A percentile compares a stretch with the other conserved stretches of the same genome.
Evolutionary conservation across 2,329 filamentous ascomycete genomes (phyloP).

Genomic region (Ustulina deusta): DNA sequence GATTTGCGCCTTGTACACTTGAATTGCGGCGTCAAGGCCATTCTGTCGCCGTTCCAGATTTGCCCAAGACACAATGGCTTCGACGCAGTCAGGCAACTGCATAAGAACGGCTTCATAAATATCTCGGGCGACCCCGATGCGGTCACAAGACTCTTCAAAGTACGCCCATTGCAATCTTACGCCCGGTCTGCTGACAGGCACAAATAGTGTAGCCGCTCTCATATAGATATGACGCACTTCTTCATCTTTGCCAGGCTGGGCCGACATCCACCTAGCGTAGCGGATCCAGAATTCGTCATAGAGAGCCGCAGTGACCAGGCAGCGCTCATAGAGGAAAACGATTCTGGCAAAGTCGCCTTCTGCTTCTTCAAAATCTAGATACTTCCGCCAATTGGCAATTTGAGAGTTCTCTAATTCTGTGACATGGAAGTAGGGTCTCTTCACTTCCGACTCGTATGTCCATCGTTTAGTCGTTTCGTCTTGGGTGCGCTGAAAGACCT

Average conservation of each 20-base stretch:
- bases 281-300: constrained; percentile 99
- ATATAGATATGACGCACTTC: constrained; percentile 94
- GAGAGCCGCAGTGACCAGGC: constrained; percentile 89
- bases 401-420: constrained; percentile 90
- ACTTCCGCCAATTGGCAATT: constrained; percentile 92
- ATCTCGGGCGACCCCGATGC: constrained; percentile 81
- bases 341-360: constrained; percentile 81
- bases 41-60: constrained; percentile 86
- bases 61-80: constrained; percentile 88
- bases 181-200: constrained; percentile 85
- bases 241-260: constrained; percentile 83
- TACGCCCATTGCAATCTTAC: constrained; percentile 92
- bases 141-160: constrained; percentile 88
- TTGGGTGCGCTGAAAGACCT: constrained; percentile 84
- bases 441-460: constrained; percentile 95
- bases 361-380: constrained; percentile 93
- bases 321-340: constrained; percentile 92
- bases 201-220: constrained; percentile 84
- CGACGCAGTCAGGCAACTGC: constrained; percentile 82
- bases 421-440: constrained; percentile 96
- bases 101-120: constrained; percentile 86
- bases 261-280: constrained; percentile 94
- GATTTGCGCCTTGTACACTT: constrained; percentile 84
- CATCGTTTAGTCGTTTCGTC: constrained; percentile 91
- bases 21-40: constrained; percentile 85